Evolutionary conservation across 2,329 filamentous ascomycete species (phyloP).

Genomic region (Aureobasidium namibiae): DNA sequence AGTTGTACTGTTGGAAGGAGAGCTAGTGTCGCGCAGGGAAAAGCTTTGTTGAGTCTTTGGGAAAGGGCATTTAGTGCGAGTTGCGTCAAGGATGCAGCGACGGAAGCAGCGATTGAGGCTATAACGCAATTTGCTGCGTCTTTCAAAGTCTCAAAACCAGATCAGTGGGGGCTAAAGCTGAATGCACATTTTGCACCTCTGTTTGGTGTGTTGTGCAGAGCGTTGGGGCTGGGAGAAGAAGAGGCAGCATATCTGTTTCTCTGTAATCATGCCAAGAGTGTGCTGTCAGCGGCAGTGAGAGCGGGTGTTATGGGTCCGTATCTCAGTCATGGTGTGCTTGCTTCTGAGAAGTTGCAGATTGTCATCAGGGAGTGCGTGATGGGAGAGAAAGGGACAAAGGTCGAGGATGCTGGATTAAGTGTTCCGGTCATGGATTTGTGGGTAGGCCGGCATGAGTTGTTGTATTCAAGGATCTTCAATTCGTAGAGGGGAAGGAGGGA

Average conservation of each 20-base stretch:
- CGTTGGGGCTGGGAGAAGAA: conserved; percentile 52
- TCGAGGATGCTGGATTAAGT: conserved; percentile 64
- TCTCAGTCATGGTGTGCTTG: conserved; percentile 66
- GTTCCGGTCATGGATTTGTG: conserved; percentile 75
- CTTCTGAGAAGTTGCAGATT: conserved; percentile 48
- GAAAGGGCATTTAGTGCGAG: conserved; percentile 36
- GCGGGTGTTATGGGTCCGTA: conserved; percentile 74
- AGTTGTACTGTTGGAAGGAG: conserved; percentile 72
- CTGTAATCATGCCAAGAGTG: conserved; percentile 66
- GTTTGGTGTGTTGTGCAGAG: conserved; percentile 56
- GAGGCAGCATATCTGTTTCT: conserved; percentile 69
- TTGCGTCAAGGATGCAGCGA: neutral
- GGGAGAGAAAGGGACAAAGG: conserved; percentile 48
- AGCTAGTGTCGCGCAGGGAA: conserved; percentile 66
- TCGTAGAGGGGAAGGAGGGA: conserved; percentile 42
- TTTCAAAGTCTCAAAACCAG: neutral
- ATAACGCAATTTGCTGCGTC: neutral
- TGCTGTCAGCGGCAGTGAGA: conserved; percentile 68
- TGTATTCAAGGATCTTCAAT: conserved; percentile 84
- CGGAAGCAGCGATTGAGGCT: neutral
- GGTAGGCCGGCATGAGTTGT: conserved; percentile 71
- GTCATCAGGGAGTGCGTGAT: conserved; percentile 52
- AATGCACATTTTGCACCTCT: conserved; percentile 62
- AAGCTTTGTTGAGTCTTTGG: conserved; percentile 68
- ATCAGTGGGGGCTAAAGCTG: neutral